Percentiles rank a stretch among this genome's conserved stretches.
Evolutionary conservation across 2,329 filamentous ascomycete species (phyloP).

Genomic region (Microdochium paspali): DNA sequence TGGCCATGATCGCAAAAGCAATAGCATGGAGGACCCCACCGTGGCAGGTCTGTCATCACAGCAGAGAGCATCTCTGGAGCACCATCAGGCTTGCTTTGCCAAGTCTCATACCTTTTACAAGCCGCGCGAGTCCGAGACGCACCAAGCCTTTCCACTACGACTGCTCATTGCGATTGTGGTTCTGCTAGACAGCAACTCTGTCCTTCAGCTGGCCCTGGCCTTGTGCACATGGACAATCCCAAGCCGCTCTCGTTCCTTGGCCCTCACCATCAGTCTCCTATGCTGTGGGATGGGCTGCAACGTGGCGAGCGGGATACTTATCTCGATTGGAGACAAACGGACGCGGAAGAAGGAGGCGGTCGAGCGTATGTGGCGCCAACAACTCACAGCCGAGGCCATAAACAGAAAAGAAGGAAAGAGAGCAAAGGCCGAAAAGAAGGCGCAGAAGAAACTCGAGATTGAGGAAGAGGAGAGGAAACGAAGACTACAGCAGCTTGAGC

Average conservation of each 20-base stretch:
- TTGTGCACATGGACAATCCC: slow-evolving; percentile 72
- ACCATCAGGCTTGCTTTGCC: slow-evolving; percentile 72
- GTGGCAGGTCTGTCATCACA: slow-evolving; percentile 54
- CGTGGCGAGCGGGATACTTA: slow-evolving; percentile 65
- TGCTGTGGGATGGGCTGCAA: slow-evolving; percentile 72
- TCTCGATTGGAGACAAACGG: slow-evolving; percentile 64
- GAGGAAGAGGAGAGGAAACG: slow-evolving; percentile 9
- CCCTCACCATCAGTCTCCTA: slow-evolving; percentile 72
- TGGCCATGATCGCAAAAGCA: slow-evolving; percentile 21
- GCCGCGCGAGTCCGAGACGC: slow-evolving; percentile 75
- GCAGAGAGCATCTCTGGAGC: slow-evolving; percentile 61
- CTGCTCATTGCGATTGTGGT: slow-evolving; percentile 71
- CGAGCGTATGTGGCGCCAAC: slow-evolving; percentile 66
- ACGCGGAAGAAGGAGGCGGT: slow-evolving; percentile 82
- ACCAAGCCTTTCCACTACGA: slow-evolving; percentile 67
- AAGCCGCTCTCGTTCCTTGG: slow-evolving; percentile 58
- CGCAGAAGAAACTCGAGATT: slow-evolving; percentile 29
- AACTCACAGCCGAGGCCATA: slow-evolving; percentile 55
- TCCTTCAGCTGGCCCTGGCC: slow-evolving; percentile 72
- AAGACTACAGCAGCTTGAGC: background rate
- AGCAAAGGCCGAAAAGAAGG: no score
- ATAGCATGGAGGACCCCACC: slow-evolving; percentile 35
- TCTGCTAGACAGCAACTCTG: slow-evolving; percentile 68
- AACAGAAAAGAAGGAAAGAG: slow-evolving; percentile 38
- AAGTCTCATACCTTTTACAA: slow-evolving; percentile 86